phyloP scores from a whole-genome alignment of 192 early-diverging fungal species.

The Rhizophagus sp. region DNA sequence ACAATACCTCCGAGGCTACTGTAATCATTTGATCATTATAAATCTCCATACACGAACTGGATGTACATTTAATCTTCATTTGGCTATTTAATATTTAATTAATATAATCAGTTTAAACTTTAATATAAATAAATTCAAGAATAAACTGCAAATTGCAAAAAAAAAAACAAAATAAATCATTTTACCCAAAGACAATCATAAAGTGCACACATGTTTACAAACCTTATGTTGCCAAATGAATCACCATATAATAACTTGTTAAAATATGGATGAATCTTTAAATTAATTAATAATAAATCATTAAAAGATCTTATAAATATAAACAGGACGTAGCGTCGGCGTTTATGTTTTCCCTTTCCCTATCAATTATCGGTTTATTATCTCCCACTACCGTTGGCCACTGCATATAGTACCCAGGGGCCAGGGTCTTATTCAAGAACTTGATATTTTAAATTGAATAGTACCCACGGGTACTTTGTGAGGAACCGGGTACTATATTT shows the following conservation, averaged over 20 bases:
- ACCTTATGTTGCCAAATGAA: background rate
- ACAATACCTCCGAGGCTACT: background rate
- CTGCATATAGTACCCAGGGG: too few relatives aligned
- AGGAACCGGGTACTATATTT: too few relatives aligned
- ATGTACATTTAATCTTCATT: background rate
- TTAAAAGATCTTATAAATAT: background rate
- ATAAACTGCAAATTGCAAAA: too few relatives aligned
- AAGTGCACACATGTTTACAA: background rate
- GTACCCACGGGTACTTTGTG: too few relatives aligned
- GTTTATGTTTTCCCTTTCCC: too few relatives aligned
- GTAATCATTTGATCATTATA: background rate
- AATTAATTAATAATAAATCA: background rate
- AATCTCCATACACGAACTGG: background rate
- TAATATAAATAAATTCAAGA: background rate
- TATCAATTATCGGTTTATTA: too few relatives aligned
- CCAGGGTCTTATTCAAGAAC: too few relatives aligned
- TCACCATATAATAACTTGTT: background rate
- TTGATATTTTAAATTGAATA: too few relatives aligned
- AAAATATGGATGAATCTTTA: background rate
- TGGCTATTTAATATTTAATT: background rate
- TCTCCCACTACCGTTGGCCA: too few relatives aligned
- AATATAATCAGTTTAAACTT: too few relatives aligned
- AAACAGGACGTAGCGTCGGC: too few relatives aligned
- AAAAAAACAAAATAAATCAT: too few relatives aligned
- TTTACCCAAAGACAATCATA: background rate